These are phyloP conservation scores for Grosmannia penicillata DNA, from an alignment of 2,329 filamentous ascomycete genomes.

Conservation along the genomic window DNA sequence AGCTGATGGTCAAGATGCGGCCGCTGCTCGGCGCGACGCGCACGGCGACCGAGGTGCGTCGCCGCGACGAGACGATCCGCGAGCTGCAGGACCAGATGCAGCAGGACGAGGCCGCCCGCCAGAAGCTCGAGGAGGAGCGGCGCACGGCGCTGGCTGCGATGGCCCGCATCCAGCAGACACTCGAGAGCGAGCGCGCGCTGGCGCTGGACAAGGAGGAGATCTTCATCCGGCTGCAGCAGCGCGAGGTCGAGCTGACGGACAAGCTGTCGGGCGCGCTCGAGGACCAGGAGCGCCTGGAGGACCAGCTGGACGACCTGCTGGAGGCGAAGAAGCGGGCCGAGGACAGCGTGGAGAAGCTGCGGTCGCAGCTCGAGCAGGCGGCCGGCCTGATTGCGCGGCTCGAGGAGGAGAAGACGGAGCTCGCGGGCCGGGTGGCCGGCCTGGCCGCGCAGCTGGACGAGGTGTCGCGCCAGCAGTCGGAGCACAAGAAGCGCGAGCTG, in stretches of 20 bases:
- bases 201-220: slow-evolving; percentile 98
- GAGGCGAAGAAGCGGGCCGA: slow-evolving; percentile 81
- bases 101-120: slow-evolving; percentile 57
- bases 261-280: slow-evolving; percentile 85
- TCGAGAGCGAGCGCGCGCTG: slow-evolving; percentile 91
- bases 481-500: slow-evolving; percentile 63
- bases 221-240: slow-evolving; percentile 83
- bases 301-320: slow-evolving; percentile 80
- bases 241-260: slow-evolving; percentile 85
- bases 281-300: slow-evolving; percentile 87
- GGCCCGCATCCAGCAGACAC: slow-evolving; percentile 75
- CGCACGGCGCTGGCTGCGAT: slow-evolving; percentile 78
- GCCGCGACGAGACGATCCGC: slow-evolving; percentile 84
- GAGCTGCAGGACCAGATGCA: slow-evolving; percentile 74
- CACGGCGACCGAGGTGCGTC: slow-evolving; percentile 87
- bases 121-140: slow-evolving; percentile 79
- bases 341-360: slow-evolving; percentile 64
- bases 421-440: slow-evolving; percentile 50
- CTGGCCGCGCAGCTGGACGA: slow-evolving; percentile 59
- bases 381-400: slow-evolving; percentile 72
- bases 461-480: slow-evolving; percentile 53
- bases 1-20: slow-evolving; percentile 86
- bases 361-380: slow-evolving; percentile 80
- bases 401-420: slow-evolving; percentile 70
- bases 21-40: slow-evolving; percentile 84